A percentile compares a stretch with the other conserved stretches of the same genome.
Conservation (phyloP, 495 filamentous ascomycete species). For the Halenospora varia region DNA sequence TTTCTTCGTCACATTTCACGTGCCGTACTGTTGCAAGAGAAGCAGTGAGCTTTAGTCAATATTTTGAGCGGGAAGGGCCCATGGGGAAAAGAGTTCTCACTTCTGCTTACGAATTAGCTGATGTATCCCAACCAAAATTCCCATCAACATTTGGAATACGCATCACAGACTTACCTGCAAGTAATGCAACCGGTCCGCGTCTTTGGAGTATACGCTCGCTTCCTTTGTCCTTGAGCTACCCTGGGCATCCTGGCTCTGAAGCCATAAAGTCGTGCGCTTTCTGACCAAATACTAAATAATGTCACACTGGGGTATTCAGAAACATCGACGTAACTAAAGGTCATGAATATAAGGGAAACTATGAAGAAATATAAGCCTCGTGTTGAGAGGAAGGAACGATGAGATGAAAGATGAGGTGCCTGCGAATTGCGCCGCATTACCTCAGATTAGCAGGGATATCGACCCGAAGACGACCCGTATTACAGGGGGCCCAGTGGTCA, state of each 20-base stretch:
- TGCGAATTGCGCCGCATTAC: no score
- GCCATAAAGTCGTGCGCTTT: neutral
- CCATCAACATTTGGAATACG: no score
- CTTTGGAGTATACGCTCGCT: constrained; percentile 9
- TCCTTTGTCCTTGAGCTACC: constrained; percentile 14
- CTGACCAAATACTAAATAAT: neutral
- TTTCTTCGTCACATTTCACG: constrained; percentile 27
- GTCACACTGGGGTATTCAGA: no score
- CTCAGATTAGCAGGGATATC: no score
- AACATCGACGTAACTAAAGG: no score
- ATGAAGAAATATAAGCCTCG: no score
- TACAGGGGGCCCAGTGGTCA: no score
- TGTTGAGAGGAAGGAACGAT: no score
- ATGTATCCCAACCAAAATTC: neutral
- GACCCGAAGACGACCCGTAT: no score
- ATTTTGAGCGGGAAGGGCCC: neutral
- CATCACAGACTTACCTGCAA: constrained; percentile 13
- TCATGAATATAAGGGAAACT: no score
- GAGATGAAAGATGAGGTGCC: no score
- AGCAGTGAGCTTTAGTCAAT: neutral
- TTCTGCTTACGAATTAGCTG: neutral
- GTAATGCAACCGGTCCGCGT: constrained; percentile 15
- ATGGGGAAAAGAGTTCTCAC: neutral
- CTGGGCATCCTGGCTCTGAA: neutral
- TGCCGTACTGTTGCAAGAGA: constrained; percentile 25